Base-by-base conservation (phyloP, 116 monocot genomes). In the Posidonia oceanica region DNA sequence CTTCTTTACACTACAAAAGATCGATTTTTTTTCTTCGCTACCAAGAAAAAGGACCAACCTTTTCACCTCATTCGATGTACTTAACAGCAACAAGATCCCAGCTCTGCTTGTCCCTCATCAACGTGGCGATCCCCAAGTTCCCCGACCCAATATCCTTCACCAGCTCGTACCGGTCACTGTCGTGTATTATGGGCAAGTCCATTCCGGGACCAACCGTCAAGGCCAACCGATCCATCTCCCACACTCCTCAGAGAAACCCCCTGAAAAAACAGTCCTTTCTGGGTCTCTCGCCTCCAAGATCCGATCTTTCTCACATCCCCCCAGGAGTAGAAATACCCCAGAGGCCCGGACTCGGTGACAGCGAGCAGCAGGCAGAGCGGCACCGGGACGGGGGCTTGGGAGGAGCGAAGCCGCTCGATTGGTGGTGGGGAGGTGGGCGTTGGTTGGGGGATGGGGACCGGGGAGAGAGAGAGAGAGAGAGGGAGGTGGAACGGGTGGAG, bases 11-110 rank as follows among this genome's bases (percentile, higher is more conserved):
- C 39, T 52, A 12, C 10, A 53, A 48, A 21, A 23, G 0, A 21
- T 20, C 4, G 3, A 69, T 36, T 36, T 17, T 36, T 14, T 10
- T 67, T 52, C 0, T 7, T 20, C 12, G 36, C 36, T n/a, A 55
- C 14, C 38, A 62, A 48, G 37, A 36, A 54, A 40, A 12, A 48
- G 22, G 15, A 18, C 66, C n/a, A 4, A 94, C 94, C 90, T 90
- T 94, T 68, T 84, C 79, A 18, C 94, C 94, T 53, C 94, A 71
- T 76, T 90, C 94, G 72, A 94, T 90, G 72, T 90, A 94, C 72
- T 94, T 94, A 67, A 94, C 84, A 61, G 94, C 90, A 55, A 90
- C 87, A 53, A 90, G 81, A 70, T 90, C 94, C 67, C 61, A 75
- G 61, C 80, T 90, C 75, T 77, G 79, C 80, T 82, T 87, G 77